Base-by-base conservation (phyloP, 176 grass and related monocot species). In the Musa beccarii region DNA sequence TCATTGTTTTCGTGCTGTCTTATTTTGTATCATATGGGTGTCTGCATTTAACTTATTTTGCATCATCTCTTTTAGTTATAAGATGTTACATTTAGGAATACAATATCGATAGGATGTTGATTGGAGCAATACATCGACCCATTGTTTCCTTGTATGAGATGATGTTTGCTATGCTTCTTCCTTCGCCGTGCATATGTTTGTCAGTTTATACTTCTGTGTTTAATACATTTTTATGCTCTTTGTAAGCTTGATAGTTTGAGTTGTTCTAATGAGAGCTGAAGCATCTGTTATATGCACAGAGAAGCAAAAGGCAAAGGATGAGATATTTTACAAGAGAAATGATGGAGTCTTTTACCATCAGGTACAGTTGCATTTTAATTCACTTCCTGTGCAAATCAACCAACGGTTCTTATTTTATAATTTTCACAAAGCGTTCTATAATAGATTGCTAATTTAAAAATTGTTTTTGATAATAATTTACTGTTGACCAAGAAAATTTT, bases 291-390 rank as follows among this genome's bases (percentile, higher is more conserved):
- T 84, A 69, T 87, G 59, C 29, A 63, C 85, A 93, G 95, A 91
- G 76, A 98, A 93, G 66, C 80, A 84, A 76, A 98, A 86, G 84
- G 75, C 80, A 73, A 90, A 78, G 79, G 75, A 66, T 21, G 88
- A 91, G 66, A 76, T 72, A 20, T 85, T 67, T 66, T 66, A 79
- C 81, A 95, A 93, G 81, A 93, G 83, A 89, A 81, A 52, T 56
- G 81, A 84, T 75, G 74, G 19, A 14, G 69, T 87, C 22, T 68
- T 81, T 63, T 28, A 59, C 29, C 82, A 76, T 50, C 90, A 98
- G 95, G 95, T 98, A 89, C 59, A 23, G 8, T 81, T 23, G 14
- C 10, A 4, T 61, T 61, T 61, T 17, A n/a, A n/a, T 20, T 8
- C 16, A 7, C 15, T 2, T 19, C 17, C 57, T 61, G n/a, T 61